Conservation (phyloP, 768 basidiomycete species). For the Glaciozyma antarctica region DNA sequence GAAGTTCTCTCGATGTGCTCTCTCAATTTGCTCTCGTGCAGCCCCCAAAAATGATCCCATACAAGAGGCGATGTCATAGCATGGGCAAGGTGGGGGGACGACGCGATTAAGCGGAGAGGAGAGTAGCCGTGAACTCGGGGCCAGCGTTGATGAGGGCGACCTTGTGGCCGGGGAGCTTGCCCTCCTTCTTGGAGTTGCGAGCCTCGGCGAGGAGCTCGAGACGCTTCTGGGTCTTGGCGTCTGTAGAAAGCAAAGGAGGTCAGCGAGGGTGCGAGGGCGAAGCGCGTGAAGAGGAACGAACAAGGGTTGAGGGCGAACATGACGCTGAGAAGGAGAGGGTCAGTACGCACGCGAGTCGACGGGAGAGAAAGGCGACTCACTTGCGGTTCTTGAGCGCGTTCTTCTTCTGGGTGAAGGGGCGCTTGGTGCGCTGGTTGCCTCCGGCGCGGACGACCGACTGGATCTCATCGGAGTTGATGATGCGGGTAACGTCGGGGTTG, state of each 20-base stretch:
- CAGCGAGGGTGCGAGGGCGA: background rate
- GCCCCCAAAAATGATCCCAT: too few relatives aligned
- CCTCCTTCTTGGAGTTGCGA: constrained; percentile 32
- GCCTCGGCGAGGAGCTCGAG: constrained; percentile 35
- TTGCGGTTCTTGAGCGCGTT: constrained; percentile 47
- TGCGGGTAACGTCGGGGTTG: constrained; percentile 91
- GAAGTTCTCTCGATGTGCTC: too few relatives aligned
- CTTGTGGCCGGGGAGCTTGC: constrained; percentile 13
- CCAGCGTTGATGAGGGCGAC: constrained; percentile 12
- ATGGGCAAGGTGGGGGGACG: background rate
- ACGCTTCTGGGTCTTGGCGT: constrained; percentile 42
- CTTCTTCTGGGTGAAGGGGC: constrained; percentile 99
- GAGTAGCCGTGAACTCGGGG: constrained; percentile 16
- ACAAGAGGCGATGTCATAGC: background rate
- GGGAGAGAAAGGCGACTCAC: too few relatives aligned
- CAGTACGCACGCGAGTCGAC: too few relatives aligned
- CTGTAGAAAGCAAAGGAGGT: background rate
- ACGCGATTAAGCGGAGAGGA: constrained; percentile 28
- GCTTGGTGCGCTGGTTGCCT: constrained; percentile 71
- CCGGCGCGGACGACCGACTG: constrained; percentile 91
- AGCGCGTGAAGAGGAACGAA: background rate
- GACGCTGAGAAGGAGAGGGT: constrained; percentile 27
- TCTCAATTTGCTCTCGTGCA: too few relatives aligned
- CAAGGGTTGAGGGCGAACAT: constrained; percentile 44
- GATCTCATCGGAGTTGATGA: constrained; percentile 98